Evolutionary conservation across 2,329 filamentous ascomycete genomes (phyloP).

Genomic region (Calycina marina): DNA sequence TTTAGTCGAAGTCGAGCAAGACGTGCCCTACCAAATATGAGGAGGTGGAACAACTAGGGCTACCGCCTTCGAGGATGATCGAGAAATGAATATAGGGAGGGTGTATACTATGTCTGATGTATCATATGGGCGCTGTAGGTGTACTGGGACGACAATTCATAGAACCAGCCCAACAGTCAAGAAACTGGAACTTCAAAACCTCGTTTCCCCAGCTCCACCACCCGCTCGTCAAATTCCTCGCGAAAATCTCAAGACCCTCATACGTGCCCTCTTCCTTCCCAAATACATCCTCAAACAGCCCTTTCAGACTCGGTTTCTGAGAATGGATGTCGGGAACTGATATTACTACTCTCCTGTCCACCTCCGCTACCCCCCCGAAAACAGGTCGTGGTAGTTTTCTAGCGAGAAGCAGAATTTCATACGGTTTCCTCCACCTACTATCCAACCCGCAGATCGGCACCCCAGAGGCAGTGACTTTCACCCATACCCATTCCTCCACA

Average conservation of each 20-base stretch:
- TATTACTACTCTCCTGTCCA: conserved; percentile 43
- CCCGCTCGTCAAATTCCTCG: conserved; percentile 55
- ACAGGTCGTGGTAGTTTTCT: neutral
- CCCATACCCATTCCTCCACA: conserved; percentile 62
- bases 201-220: conserved; percentile 75
- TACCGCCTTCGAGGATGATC: conserved; percentile 3
- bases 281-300: conserved; percentile 41
- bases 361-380: conserved; percentile 1
- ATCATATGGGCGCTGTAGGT: neutral
- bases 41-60: too few species aligned
- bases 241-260: conserved; percentile 60
- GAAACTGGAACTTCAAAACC: conserved; percentile 52
- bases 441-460: conserved; percentile 48
- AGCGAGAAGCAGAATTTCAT: conserved; percentile 56
- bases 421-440: conserved; percentile 56
- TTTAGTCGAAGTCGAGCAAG: conserved; percentile 19
- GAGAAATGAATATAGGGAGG: conserved; percentile 4
- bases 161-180: conserved; percentile 29
- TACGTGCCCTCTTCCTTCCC: conserved; percentile 28
- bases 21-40: too few species aligned
- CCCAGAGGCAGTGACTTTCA: conserved; percentile 54
- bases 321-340: conserved; percentile 66
- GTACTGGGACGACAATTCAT: too few species aligned
- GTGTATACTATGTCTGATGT: conserved; percentile 13
- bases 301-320: conserved; percentile 58